phyloP scores from a whole-genome alignment of 352 stramenopile genomes.

The Halophytophthora batemanensis region DNA sequence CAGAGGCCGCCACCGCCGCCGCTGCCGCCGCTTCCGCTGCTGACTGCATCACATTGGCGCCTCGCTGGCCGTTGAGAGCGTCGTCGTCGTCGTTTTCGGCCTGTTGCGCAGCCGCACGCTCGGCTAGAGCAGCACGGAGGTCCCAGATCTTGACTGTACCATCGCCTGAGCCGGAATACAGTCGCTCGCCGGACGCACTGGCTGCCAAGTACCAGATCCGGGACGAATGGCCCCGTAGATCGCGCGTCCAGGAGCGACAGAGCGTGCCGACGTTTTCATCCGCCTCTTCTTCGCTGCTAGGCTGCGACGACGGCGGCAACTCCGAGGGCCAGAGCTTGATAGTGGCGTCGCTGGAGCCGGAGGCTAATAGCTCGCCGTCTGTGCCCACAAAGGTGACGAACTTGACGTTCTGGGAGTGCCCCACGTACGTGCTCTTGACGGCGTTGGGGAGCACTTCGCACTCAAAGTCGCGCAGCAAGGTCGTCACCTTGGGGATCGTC shows the following conservation, averaged over 20 bases:
- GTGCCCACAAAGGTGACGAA: constrained; percentile 85
- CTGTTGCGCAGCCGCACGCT: constrained; percentile 32
- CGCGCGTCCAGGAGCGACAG: constrained; percentile 51
- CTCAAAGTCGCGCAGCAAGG: constrained; percentile 82
- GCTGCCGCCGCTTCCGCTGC: constrained; percentile 14
- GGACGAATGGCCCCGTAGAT: constrained; percentile 75
- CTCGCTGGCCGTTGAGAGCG: constrained; percentile 26
- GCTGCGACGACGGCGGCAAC: constrained; percentile 21
- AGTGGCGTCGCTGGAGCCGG: constrained; percentile 79
- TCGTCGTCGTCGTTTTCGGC: constrained; percentile 33
- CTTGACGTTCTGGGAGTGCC: constrained; percentile 87
- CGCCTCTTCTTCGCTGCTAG: constrained; percentile 21
- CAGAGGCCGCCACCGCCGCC: constrained; percentile 10
- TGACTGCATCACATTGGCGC: constrained; percentile 29
- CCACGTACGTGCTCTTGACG: constrained; percentile 83
- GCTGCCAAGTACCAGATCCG: constrained; percentile 81
- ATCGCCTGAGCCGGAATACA: constrained; percentile 81
- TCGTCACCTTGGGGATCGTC: constrained; percentile 82
- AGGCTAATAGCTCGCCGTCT: constrained; percentile 81
- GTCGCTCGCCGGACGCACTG: constrained; percentile 56
- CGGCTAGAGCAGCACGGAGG: constrained; percentile 53
- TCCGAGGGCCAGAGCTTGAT: constrained; percentile 87
- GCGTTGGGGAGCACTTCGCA: constrained; percentile 84
- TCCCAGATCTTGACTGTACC: constrained; percentile 87
- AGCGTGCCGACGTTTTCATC: constrained; percentile 34